Evolutionary conservation across 306 rosid species (phyloP), one percentile per base, ranked within the genome.

Genomic region (Trifolium fragiferum): DNA sequence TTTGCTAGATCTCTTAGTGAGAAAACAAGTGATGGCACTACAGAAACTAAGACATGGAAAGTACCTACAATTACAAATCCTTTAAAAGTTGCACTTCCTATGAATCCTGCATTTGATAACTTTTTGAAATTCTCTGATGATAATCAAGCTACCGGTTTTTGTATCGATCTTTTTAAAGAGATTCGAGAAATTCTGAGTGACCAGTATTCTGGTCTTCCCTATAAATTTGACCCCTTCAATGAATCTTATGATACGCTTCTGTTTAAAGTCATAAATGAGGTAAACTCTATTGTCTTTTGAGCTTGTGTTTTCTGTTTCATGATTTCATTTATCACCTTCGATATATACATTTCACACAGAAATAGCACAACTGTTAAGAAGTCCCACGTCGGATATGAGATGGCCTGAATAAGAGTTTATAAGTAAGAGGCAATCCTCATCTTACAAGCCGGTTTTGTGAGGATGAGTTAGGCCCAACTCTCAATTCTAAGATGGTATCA

Each of bases 31-130:
- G 59, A 62, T 72, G n/a, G 8, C 13, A 44, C 15, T 12, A 44
- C 4, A 12, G n/a, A 44, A 44, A 37, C 40, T 16, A 80, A 68
- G 63, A 92, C 88, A 20, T 90, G 91, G 92, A 63, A 37, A 37
- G 40, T 86, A 74, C 88, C 89, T 6, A 72, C 84, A 0, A 16
- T 27, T 6, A 14, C 2, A 11, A 78, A 80, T 40, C 87, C 82
- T 40, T 70, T 88, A 47, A 84, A 37, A 70, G 84, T 90, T 41
- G 89, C 80, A 47, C 65, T 90, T 74, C 89, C 92, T 3, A 16
- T 60, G 10, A 78, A 53, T 6, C 74, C 90, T 16, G 57, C 73
- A 57, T 90, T 90, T 55, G 78, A 70, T 0, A 80, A 73, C 61
- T 90, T 88, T 69, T 77, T 88, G 59, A 84, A 73, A 40, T 72